phyloP scores from a whole-genome alignment of 2,329 filamentous ascomycete genomes.

The Chrysoporthe cubensis region DNA sequence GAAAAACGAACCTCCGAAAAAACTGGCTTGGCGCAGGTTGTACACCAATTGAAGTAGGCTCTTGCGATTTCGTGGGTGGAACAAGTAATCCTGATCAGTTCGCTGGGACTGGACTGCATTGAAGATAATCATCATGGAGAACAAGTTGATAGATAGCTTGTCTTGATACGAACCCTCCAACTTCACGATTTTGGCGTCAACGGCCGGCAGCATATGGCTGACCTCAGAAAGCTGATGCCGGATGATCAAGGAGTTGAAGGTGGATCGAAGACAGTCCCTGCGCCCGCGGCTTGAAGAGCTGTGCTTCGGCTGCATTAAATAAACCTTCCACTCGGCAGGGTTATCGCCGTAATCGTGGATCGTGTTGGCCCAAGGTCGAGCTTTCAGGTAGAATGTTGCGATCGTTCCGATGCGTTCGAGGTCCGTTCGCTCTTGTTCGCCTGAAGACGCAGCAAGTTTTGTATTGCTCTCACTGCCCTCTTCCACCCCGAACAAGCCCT shows the following conservation, averaged over 20 bases:
- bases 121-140: slow-evolving; percentile 80
- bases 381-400: slow-evolving; percentile 71
- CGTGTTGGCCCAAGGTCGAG: slow-evolving; percentile 77
- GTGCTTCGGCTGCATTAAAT: slow-evolving; percentile 66
- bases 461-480: slow-evolving; percentile 21
- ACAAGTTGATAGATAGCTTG: slow-evolving; percentile 80
- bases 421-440: slow-evolving; percentile 62
- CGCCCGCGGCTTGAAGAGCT: slow-evolving; percentile 57
- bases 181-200: slow-evolving; percentile 72
- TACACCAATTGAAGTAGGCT: slow-evolving; percentile 69
- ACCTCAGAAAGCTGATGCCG: slow-evolving; percentile 78
- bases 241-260: slow-evolving; percentile 79
- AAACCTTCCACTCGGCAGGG: slow-evolving; percentile 70
- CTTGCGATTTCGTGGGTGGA: slow-evolving; percentile 74
- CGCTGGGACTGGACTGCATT: slow-evolving; percentile 90
- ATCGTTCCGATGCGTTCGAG: slow-evolving; percentile 69
- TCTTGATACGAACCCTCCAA: slow-evolving; percentile 86
- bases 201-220: slow-evolving; percentile 67
- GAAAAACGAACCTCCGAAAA: slow-evolving; percentile 82
- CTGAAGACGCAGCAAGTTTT: slow-evolving; percentile 42
- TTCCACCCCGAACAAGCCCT: slow-evolving; percentile 78
- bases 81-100: slow-evolving; percentile 84
- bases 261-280: slow-evolving; percentile 65
- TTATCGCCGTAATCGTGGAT: slow-evolving; percentile 57
- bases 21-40: slow-evolving; percentile 82